Conservation (phyloP, 2,329 filamentous ascomycete species). For the Fusarium buxicola region DNA sequence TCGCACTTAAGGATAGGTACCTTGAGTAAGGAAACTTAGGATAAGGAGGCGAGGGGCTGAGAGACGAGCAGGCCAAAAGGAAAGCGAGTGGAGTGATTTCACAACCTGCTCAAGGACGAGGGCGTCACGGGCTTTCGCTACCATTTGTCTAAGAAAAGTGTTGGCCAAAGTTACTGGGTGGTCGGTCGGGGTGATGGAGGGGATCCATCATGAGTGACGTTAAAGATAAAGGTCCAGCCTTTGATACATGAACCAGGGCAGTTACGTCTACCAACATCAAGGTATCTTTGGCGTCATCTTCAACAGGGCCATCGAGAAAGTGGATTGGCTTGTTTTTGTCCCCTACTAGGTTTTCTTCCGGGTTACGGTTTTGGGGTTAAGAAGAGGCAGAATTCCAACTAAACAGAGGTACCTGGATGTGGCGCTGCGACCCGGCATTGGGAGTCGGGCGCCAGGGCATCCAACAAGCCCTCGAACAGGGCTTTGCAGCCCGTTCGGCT, state of each 20-base stretch:
- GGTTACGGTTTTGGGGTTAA: constrained; percentile 35
- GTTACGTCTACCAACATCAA: constrained; percentile 17
- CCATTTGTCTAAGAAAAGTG: constrained; percentile 35
- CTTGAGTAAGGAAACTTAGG: constrained; percentile 15
- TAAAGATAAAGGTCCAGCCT: constrained; percentile 25
- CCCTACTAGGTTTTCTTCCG: constrained; percentile 11
- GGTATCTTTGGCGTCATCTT: constrained; percentile 31
- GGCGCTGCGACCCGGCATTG: constrained; percentile 28
- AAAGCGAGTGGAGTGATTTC: constrained; percentile 37
- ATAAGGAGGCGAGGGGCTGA: constrained; percentile 11
- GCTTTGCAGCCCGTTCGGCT: constrained; percentile 12
- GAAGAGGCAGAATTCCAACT: constrained; percentile 35
- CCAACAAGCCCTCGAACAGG: constrained; percentile 25
- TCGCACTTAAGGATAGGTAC: too few relatives aligned
- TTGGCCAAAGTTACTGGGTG: constrained; percentile 36
- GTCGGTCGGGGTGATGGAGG: constrained; percentile 18
- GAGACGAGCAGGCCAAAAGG: constrained; percentile 18
- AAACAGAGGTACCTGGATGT: constrained; percentile 25
- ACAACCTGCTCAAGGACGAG: constrained; percentile 27
- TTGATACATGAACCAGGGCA: constrained; percentile 25
- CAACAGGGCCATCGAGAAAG: constrained; percentile 28
- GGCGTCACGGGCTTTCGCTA: constrained; percentile 35
- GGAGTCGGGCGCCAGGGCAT: constrained; percentile 14
- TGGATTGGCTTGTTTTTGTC: constrained; percentile 28
- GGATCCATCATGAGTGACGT: constrained; percentile 38